Conservation (phyloP, 106 monocot genomes). For the Dendrobium nobile region DNA sequence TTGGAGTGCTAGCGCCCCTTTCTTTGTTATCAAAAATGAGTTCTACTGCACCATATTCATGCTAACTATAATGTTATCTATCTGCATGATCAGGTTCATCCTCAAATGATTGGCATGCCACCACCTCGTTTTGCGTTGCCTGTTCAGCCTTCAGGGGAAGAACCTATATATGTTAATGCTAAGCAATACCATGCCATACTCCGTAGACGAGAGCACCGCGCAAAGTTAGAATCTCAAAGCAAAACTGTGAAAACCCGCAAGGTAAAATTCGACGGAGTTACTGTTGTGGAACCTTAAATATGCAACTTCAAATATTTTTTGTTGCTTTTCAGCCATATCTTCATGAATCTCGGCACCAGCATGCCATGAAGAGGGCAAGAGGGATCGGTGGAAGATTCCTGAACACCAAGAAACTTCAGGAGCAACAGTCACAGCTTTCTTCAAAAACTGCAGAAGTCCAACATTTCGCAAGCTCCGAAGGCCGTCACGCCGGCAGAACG, state of each 20-base stretch:
- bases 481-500: background rate
- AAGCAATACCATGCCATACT: conserved; percentile 81
- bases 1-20: too few species aligned
- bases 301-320: background rate
- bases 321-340: conserved; percentile 59
- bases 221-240: conserved; percentile 69
- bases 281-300: background rate
- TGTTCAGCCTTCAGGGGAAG: conserved; percentile 41
- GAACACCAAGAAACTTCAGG: conserved; percentile 46
- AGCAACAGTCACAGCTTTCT: conserved; percentile 11
- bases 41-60: background rate
- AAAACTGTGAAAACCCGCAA: conserved; percentile 61
- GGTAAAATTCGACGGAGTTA: conserved; percentile 19
- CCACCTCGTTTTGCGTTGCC: conserved; percentile 49
- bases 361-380: conserved; percentile 62
- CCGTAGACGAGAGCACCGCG: conserved; percentile 66
- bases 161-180: conserved; percentile 85
- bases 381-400: conserved; percentile 72
- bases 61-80: background rate
- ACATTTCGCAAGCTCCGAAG: background rate
- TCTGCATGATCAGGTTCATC: conserved; percentile 30
- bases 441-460: background rate
- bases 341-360: conserved; percentile 75
- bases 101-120: conserved; percentile 27
- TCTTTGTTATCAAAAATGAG: too few species aligned